These are phyloP conservation scores for Saturnispora sekii DNA, from an alignment of 805 yeast genomes.

Conservation along the genomic window DNA sequence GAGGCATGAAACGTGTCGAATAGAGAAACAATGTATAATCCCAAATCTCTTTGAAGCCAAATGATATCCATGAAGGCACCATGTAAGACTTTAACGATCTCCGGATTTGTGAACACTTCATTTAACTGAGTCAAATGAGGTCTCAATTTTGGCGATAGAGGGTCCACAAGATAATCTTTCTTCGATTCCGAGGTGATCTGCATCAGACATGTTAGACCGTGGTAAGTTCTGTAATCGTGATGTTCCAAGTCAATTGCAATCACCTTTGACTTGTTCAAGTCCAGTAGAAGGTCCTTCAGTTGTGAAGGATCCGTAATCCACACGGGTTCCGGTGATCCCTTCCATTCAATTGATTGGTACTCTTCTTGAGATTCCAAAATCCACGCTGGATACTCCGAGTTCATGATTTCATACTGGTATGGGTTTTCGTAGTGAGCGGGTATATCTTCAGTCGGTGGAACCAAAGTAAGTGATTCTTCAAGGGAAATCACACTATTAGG, in stretches of 20 bases:
- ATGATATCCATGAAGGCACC: conserved; percentile 96
- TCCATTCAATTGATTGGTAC: conserved; percentile 51
- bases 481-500: conserved; percentile 59
- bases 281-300: conserved; percentile 44
- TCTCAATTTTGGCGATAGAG: conserved; percentile 52
- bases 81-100: conserved; percentile 78
- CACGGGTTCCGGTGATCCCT: conserved; percentile 32
- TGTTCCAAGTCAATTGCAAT: conserved; percentile 95
- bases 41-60: conserved; percentile 95
- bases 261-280: conserved; percentile 42
- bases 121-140: conserved; percentile 63
- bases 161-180: conserved; percentile 76
- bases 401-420: conserved; percentile 62
- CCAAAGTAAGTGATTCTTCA: conserved; percentile 38
- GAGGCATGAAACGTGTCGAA: conserved; percentile 94
- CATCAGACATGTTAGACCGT: conserved; percentile 88
- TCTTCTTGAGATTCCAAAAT: conserved; percentile 34
- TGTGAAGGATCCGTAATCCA: conserved; percentile 61
- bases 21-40: conserved; percentile 76
- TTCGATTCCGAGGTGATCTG: conserved; percentile 66
- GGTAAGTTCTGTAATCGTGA: conserved; percentile 83
- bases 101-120: conserved; percentile 70
- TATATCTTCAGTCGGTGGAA: conserved; percentile 29
- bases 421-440: conserved; percentile 73
- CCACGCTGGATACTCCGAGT: conserved; percentile 56